Conservation (phyloP, 345 rosid genomes). For the Arabis hirsuta region DNA sequence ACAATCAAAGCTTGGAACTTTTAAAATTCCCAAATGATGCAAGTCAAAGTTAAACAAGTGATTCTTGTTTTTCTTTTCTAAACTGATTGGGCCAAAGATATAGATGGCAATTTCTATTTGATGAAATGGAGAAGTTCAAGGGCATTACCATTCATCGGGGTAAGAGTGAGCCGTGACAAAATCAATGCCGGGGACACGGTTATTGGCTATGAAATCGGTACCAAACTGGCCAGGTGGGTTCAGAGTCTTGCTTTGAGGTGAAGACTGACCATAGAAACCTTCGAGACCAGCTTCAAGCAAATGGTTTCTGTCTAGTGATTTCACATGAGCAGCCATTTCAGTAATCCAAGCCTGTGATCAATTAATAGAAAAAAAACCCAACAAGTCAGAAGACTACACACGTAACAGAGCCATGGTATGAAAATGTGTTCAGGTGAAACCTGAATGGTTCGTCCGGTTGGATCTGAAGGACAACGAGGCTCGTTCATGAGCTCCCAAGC, state of each 20-base stretch:
- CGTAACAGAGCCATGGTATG: neutral
- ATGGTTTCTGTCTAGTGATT: slow-evolving; percentile 79
- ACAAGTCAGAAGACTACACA: slow-evolving; percentile 18
- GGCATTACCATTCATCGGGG: slow-evolving; percentile 89
- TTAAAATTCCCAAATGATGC: neutral
- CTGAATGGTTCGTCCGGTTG: slow-evolving; percentile 83
- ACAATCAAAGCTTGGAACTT: slow-evolving; percentile 18
- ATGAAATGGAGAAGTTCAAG: neutral
- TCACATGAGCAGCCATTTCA: slow-evolving; percentile 87
- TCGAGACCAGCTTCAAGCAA: slow-evolving; percentile 83
- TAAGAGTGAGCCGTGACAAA: slow-evolving; percentile 86
- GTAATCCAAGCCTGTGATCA: slow-evolving; percentile 70
- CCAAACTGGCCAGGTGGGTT: slow-evolving; percentile 76
- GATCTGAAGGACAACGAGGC: slow-evolving; percentile 90
- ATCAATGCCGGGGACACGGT: slow-evolving; percentile 73
- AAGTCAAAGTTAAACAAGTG: slow-evolving; percentile 13
- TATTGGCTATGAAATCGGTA: slow-evolving; percentile 87
- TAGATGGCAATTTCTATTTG: neutral
- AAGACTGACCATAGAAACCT: slow-evolving; percentile 84
- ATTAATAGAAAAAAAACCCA: neutral
- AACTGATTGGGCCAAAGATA: neutral
- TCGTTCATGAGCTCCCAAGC: slow-evolving; percentile 99
- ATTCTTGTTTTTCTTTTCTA: neutral
- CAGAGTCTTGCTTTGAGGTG: slow-evolving; percentile 66
- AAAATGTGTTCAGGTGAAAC: slow-evolving; percentile 44